A percentile compares a stretch with the other conserved stretches of the same genome.
Evolutionary conservation across 768 basidiomycete species (phyloP).

Genomic region (Russula virescens): DNA sequence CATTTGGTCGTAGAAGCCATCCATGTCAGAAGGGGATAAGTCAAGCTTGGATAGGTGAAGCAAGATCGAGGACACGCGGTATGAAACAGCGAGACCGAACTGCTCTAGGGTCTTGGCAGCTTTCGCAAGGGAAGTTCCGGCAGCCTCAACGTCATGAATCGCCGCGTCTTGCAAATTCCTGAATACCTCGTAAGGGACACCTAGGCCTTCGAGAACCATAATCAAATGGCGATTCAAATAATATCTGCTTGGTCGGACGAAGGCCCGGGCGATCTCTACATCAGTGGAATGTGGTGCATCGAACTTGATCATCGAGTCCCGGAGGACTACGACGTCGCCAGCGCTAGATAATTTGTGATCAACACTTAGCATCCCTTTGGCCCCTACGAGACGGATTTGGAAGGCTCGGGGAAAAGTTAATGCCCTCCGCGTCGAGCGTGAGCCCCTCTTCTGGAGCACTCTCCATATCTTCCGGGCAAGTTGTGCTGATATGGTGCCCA

Average conservation of each 20-base stretch:
- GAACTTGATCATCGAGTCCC: constrained; percentile 69
- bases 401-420: constrained; percentile 43
- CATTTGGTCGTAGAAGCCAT: constrained; percentile 47
- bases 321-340: constrained; percentile 46
- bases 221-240: constrained; percentile 60
- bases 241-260: constrained; percentile 53
- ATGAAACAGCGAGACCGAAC: constrained; percentile 54
- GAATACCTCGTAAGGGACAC: constrained; percentile 51
- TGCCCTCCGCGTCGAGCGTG: constrained; percentile 32
- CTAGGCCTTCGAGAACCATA: constrained; percentile 56
- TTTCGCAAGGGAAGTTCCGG: constrained; percentile 38
- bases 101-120: constrained; percentile 48
- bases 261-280: constrained; percentile 61
- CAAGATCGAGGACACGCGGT: constrained; percentile 49
- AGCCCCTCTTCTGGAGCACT: constrained; percentile 36
- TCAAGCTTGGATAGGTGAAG: constrained; percentile 44
- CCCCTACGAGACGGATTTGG: constrained; percentile 58
- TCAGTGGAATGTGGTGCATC: constrained; percentile 39
- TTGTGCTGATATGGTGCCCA: constrained; percentile 55
- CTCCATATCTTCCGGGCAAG: constrained; percentile 46
- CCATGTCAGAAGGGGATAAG: constrained; percentile 33
- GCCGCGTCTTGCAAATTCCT: constrained; percentile 47
- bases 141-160: constrained; percentile 41
- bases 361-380: constrained; percentile 61
- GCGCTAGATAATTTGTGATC: constrained; percentile 46